A percentile compares a stretch with the other conserved stretches of the same genome.
Evolutionary conservation across 2,329 filamentous ascomycete genomes (phyloP).

Genomic region (Penicillium sp.): DNA sequence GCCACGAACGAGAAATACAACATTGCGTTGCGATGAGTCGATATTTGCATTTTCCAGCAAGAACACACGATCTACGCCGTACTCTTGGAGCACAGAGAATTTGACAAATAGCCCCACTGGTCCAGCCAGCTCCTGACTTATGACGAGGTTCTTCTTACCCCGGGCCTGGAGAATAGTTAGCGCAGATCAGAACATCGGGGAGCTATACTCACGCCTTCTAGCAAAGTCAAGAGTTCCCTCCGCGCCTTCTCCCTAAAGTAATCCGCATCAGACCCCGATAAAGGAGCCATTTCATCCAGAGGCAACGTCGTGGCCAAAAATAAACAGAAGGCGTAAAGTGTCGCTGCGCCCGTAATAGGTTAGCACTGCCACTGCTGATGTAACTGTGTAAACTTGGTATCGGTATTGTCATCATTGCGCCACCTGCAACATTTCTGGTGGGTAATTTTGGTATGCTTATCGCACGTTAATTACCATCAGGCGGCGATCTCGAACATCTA

Average conservation of each 20-base stretch:
- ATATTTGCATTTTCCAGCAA: slow-evolving; percentile 94
- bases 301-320: slow-evolving; percentile 21
- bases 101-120: slow-evolving; percentile 90
- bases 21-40: slow-evolving; percentile 90
- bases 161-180: slow-evolving; percentile 65
- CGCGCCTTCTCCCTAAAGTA: slow-evolving; percentile 60
- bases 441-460: not conserved
- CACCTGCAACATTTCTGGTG: rapidly evolving
- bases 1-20: slow-evolving; percentile 88
- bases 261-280: slow-evolving; percentile 41
- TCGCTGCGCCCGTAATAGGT: slow-evolving; percentile 16
- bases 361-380: slow-evolving; percentile 19
- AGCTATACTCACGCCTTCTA: slow-evolving; percentile 81
- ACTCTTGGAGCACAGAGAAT: slow-evolving; percentile 91
- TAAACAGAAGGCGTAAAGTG: slow-evolving; percentile 20
- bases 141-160: slow-evolving; percentile 96
- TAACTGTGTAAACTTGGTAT: slow-evolving; percentile 16
- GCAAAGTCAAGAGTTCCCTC: slow-evolving; percentile 82
- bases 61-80: slow-evolving; percentile 97
- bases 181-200: slow-evolving; percentile 18
- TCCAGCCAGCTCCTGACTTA: slow-evolving; percentile 86
- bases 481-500: slow-evolving; percentile 10
- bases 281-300: slow-evolving; percentile 25
- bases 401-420: not conserved
- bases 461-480: slow-evolving; percentile 6